A percentile compares a stretch with the other conserved stretches of the same genome.
These are phyloP conservation scores for Viola odorata DNA, from an alignment of 345 rosid species.

Conservation along the genomic window DNA sequence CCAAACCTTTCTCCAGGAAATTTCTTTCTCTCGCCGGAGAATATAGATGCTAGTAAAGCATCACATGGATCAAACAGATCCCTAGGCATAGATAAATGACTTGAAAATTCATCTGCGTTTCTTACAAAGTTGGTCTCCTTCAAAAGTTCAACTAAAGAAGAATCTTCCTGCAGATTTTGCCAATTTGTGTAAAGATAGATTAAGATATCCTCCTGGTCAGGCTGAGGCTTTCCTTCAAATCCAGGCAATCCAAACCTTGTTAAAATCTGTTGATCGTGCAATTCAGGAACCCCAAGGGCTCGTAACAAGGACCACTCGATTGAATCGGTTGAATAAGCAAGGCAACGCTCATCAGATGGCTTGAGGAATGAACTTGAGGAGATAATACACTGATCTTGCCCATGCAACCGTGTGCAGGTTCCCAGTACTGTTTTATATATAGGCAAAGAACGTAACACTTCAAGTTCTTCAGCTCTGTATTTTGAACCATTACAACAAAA, in stretches of 20 bases:
- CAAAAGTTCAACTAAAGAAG: slow-evolving; percentile 68
- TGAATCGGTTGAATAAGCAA: slow-evolving; percentile 57
- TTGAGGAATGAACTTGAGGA: slow-evolving; percentile 77
- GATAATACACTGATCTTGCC: slow-evolving; percentile 63
- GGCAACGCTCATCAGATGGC: slow-evolving; percentile 66
- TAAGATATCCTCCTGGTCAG: slow-evolving; percentile 75
- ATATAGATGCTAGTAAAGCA: slow-evolving; percentile 68
- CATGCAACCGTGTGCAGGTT: slow-evolving; percentile 49
- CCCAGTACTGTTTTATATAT: slow-evolving; percentile 72
- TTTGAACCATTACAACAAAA: slow-evolving; percentile 48
- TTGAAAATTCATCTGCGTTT: slow-evolving; percentile 66
- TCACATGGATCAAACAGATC: slow-evolving; percentile 88
- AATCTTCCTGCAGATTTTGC: slow-evolving; percentile 64
- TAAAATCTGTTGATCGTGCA: slow-evolving; percentile 74
- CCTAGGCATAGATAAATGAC: slow-evolving; percentile 58
- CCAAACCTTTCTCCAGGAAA: slow-evolving; percentile 95
- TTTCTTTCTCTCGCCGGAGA: slow-evolving; percentile 72
- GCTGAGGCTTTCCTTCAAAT: slow-evolving; percentile 58
- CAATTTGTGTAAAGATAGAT: slow-evolving; percentile 61
- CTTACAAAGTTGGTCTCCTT: slow-evolving; percentile 75
- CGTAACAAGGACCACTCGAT: slow-evolving; percentile 52
- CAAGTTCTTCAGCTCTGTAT: slow-evolving; percentile 63
- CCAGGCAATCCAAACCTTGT: slow-evolving; percentile 79
- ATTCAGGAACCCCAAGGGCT: slow-evolving; percentile 79
- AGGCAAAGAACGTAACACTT: slow-evolving; percentile 69